Conservation (phyloP, 2,329 filamentous ascomycete species). For the Colletotrichum australisinense region DNA sequence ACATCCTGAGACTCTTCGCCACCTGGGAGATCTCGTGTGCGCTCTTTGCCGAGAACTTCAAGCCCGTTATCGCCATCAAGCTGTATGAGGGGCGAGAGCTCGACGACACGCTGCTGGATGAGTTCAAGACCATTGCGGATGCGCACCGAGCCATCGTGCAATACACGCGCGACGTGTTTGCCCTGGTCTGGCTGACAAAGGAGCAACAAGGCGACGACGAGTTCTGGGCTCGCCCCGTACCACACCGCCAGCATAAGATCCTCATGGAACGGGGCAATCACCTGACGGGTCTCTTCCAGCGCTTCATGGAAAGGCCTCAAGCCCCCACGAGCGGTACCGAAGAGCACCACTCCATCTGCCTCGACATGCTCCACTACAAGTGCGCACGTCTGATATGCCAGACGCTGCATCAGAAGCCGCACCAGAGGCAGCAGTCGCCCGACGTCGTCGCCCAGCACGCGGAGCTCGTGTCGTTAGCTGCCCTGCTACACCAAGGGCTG, state of each 20-base stretch:
- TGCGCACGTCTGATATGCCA: conserved; percentile 23
- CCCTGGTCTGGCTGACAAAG: conserved; percentile 37
- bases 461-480: conserved; percentile 9
- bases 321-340: conserved; percentile 6
- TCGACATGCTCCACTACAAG: conserved; percentile 31
- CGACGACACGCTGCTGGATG: conserved; percentile 24
- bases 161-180: conserved; percentile 40
- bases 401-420: conserved; percentile 18
- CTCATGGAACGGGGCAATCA: conserved; percentile 35
- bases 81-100: conserved; percentile 35
- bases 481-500: conserved; percentile 15
- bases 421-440: background rate
- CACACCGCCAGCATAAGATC: conserved; percentile 37
- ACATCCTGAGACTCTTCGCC: conserved; percentile 39
- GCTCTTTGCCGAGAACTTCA: conserved; percentile 37
- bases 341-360: conserved; percentile 24
- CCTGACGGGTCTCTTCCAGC: conserved; percentile 30
- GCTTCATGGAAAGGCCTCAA: conserved; percentile 22
- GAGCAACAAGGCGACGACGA: conserved; percentile 31
- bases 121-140: conserved; percentile 34
- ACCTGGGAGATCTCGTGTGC: conserved; percentile 39
- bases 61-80: conserved; percentile 37
- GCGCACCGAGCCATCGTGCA: conserved; percentile 38
- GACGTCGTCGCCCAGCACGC: conserved; percentile 10
- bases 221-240: conserved; percentile 33